A percentile compares a stretch with the other conserved stretches of the same genome.
Evolutionary conservation across 768 basidiomycete species (phyloP).

Genomic region (Royoungia palumana): DNA sequence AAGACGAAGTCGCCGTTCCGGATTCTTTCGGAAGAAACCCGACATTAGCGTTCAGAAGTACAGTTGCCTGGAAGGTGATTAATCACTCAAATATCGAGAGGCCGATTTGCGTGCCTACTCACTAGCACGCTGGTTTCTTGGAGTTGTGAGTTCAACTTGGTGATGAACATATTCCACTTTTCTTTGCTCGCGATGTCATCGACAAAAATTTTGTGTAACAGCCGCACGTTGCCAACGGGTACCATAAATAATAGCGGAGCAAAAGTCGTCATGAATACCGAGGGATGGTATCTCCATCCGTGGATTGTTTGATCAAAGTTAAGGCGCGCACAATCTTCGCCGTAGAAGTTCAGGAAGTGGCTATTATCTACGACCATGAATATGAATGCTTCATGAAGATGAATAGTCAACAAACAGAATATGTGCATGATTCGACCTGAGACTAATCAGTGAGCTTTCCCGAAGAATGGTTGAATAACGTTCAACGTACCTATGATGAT

Average conservation of each 20-base stretch:
- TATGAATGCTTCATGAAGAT: background rate
- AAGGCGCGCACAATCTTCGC: slow-evolving; percentile 43
- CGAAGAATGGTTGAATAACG: background rate
- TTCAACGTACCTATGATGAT: slow-evolving; percentile 19
- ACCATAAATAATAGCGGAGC: slow-evolving; percentile 49
- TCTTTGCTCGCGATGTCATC: slow-evolving; percentile 41
- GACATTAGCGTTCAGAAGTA: slow-evolving; percentile 59
- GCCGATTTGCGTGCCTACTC: slow-evolving; percentile 10
- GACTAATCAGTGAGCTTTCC: slow-evolving; percentile 2
- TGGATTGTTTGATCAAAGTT: slow-evolving; percentile 33
- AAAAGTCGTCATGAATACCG: slow-evolving; percentile 36
- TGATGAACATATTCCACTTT: slow-evolving; percentile 45
- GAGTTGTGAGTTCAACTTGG: slow-evolving; percentile 47
- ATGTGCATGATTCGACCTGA: slow-evolving; percentile 32
- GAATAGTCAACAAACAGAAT: slow-evolving; percentile 21
- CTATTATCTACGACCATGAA: slow-evolving; percentile 28
- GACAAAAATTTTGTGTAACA: slow-evolving; percentile 48
- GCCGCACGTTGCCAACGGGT: slow-evolving; percentile 44
- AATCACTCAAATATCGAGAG: background rate
- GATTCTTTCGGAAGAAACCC: slow-evolving; percentile 49
- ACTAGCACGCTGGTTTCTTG: slow-evolving; percentile 54
- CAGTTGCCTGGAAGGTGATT: slow-evolving; percentile 41
- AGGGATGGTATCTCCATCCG: slow-evolving; percentile 24
- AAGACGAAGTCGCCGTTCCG: slow-evolving; percentile 26
- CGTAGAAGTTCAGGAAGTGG: slow-evolving; percentile 41